Evolutionary conservation across 1,284 basidiomycete genomes (phyloP).

Genomic region (Schizophyllum commune): DNA sequence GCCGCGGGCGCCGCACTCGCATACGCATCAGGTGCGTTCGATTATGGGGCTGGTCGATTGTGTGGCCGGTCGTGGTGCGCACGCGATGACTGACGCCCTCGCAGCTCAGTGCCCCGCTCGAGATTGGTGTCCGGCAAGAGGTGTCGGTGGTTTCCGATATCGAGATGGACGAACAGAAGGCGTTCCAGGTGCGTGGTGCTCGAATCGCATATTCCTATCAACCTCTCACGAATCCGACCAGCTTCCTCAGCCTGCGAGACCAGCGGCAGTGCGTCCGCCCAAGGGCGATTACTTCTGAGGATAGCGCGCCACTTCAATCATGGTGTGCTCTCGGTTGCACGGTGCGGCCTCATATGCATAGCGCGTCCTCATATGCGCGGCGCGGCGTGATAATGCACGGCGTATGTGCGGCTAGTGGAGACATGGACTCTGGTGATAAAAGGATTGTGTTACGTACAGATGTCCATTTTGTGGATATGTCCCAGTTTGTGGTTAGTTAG

Average conservation of each 20-base stretch:
- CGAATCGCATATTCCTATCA: not conserved
- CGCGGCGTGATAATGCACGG: no score
- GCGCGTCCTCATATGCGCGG: no score
- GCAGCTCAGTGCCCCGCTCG: constrained; percentile 16
- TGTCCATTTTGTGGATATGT: not conserved
- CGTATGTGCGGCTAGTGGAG: not conserved
- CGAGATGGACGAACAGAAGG: constrained; percentile 16
- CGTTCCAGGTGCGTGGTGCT: not conserved
- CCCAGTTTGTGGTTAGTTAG: no score
- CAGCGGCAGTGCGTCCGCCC: not conserved
- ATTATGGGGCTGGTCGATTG: no score
- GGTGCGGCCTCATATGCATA: no score
- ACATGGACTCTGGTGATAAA: not conserved
- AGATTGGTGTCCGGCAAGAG: constrained; percentile 28
- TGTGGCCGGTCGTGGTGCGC: no score
- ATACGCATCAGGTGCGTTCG: constrained; percentile 14
- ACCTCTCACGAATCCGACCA: not conserved
- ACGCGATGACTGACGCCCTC: no score
- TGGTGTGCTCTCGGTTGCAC: no score
- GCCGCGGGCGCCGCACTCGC: not conserved
- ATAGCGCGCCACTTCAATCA: no score
- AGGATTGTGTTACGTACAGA: not conserved
- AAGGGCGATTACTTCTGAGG: not conserved
- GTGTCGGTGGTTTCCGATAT: constrained; percentile 26
- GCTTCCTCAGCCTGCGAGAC: constrained; percentile 10